Evolutionary conservation across 257 asterid species (phyloP), one percentile per base, ranked within the genome.

Genomic region (Salvia hispanica): DNA sequence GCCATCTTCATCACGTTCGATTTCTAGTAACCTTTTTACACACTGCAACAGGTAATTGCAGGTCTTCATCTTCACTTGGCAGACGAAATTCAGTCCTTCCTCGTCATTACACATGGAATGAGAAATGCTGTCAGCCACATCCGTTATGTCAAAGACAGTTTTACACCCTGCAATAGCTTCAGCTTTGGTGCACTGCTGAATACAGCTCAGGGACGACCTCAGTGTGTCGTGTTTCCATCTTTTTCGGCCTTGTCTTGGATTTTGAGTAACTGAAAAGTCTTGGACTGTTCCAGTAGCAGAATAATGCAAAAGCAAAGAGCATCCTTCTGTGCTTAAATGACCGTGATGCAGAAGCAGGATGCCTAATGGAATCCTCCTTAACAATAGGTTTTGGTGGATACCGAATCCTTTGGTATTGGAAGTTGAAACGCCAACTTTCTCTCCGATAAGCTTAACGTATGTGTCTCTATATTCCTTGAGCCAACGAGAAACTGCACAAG

Each of bases 151-250:
- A 74, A 88, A 88, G 62, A 80, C 91, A 43, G 81, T 64, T 64
- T 53, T 73, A 14, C 88, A 88, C 55, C 95, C 97, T 14, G 83
- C 84, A 66, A 81, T 68, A 62, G 89, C 96, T 67, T 86, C 92
- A 10, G 70, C 70, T 76, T 46, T 67, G 6, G 81, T 75, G 64
- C 78, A 88, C 34, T 74, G 71, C 45, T 77, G 78, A 47, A 71
- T 64, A 85, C 81, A 74, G 18, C 46, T 56, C 43, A 74, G 12
- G 9, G 74, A 66, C 21, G 40, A 76, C 63, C 58, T 68, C 55
- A 71, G 42, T 44, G 54, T 44, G 45, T 67, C 78, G 14, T 58
- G 25, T 58, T 72, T 85, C 74, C 57, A 50, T 66, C 85, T 62
- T 68, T 69, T 76, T 47, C 62, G 78, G 72, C 77, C 73, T 69